phyloP scores from a whole-genome alignment of 83 land plant species.

The Picea mariana region DNA sequence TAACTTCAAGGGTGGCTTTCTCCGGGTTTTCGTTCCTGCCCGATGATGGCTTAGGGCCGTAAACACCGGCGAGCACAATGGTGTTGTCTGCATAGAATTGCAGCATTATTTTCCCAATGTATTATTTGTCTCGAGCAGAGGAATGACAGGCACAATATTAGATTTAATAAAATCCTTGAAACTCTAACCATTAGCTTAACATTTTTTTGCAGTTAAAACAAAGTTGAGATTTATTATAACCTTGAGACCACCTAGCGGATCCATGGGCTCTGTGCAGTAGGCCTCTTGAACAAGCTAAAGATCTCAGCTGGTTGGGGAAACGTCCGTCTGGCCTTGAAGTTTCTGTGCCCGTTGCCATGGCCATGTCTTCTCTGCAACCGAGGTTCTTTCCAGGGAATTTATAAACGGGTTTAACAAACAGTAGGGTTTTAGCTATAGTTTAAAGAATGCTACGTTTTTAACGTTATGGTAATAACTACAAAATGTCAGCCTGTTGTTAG shows the following conservation, averaged over 20 bases:
- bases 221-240: constrained; percentile 13
- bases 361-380: not conserved
- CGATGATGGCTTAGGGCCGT: constrained; percentile 71
- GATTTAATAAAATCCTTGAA: not conserved
- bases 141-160: too few species aligned
- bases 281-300: constrained; percentile 53
- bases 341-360: constrained; percentile 8
- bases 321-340: constrained; percentile 53
- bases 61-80: constrained; percentile 74
- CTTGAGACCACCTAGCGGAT: constrained; percentile 86
- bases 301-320: constrained; percentile 57
- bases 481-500: too few species aligned
- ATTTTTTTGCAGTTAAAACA: not conserved
- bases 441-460: too few species aligned
- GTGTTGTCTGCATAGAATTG: constrained; percentile 50
- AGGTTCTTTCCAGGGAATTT: too few species aligned
- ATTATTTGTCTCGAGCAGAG: too few species aligned
- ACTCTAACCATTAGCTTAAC: not conserved
- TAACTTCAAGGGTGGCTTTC: constrained; percentile 73
- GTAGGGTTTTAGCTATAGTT: not conserved
- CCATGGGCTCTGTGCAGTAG: constrained; percentile 76
- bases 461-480: too few species aligned
- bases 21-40: constrained; percentile 78
- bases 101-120: not conserved
- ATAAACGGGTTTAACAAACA: not conserved